These are phyloP conservation scores for Obelidium mucronatum DNA, from an alignment of 192 early-diverging fungal species.

Conservation along the genomic window DNA sequence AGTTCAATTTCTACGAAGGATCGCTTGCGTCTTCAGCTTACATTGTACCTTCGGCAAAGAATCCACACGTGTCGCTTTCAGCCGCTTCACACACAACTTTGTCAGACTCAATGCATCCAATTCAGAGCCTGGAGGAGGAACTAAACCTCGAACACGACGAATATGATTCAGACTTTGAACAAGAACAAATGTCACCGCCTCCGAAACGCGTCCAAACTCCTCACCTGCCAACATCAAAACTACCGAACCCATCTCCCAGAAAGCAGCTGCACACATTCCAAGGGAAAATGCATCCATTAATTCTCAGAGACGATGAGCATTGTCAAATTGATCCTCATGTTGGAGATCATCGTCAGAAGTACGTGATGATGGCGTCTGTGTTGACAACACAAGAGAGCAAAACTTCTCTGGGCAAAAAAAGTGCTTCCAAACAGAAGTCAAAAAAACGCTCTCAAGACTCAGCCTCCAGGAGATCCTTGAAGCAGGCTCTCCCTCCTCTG, in stretches of 20 bases:
- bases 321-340: not conserved
- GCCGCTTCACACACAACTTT: not conserved
- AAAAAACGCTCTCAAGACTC: not conserved
- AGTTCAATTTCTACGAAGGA: slow-evolving; percentile 4
- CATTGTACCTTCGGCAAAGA: not conserved
- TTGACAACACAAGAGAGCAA: no score
- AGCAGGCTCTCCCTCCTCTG: not conserved
- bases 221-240: no score
- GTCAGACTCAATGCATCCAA: no score
- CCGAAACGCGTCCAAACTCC: not conserved
- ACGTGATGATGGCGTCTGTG: no score
- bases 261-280: slow-evolving; percentile 4
- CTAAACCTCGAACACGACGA: not conserved
- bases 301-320: not conserved
- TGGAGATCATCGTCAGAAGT: not conserved
- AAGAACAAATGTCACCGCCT: not conserved
- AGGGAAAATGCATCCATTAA: slow-evolving; percentile 23
- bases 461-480: not conserved
- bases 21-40: not conserved
- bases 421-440: not conserved
- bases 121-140: not conserved
- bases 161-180: slow-evolving; percentile 15
- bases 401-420: not conserved
- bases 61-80: not conserved
- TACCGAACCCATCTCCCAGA: not conserved